A percentile compares a stretch with the other conserved stretches of the same genome.
phyloP scores from a whole-genome alignment of 352 stramenopile species.

The Phytophthora capsici region DNA sequence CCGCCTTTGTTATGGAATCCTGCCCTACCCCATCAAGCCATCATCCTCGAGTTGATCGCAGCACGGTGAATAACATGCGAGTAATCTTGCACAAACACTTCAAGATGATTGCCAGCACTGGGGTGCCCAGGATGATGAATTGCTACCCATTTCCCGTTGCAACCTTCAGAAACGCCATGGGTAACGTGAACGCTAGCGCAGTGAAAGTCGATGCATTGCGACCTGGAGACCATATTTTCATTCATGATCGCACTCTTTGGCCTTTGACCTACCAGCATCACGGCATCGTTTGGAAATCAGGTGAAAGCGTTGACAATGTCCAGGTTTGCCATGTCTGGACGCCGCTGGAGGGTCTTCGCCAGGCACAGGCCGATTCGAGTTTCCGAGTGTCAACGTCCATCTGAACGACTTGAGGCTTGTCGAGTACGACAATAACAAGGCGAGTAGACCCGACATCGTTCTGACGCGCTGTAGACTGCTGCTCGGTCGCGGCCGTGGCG shows the following conservation, averaged over 20 bases:
- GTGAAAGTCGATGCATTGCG: slow-evolving; percentile 47
- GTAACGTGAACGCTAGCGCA: slow-evolving; percentile 65
- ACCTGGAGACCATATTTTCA: slow-evolving; percentile 70
- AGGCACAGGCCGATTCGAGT: slow-evolving; percentile 59
- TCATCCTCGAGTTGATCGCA: not conserved
- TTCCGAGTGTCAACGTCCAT: slow-evolving; percentile 60
- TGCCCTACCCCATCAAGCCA: slow-evolving; percentile 15
- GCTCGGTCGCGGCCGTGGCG: slow-evolving; percentile 48
- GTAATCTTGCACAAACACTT: slow-evolving; percentile 8
- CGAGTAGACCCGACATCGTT: slow-evolving; percentile 57
- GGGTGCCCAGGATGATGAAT: not conserved
- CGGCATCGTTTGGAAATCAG: slow-evolving; percentile 68
- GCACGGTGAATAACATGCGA: not conserved
- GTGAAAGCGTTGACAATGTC: slow-evolving; percentile 34
- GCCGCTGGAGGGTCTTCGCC: slow-evolving; percentile 44
- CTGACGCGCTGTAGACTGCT: slow-evolving; percentile 64
- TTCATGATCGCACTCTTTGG: slow-evolving; percentile 73
- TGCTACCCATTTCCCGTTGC: not conserved
- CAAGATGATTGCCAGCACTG: not conserved
- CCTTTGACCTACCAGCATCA: slow-evolving; percentile 77
- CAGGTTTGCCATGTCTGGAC: slow-evolving; percentile 66
- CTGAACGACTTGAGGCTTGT: slow-evolving; percentile 47
- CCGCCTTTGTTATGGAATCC: slow-evolving; percentile 5
- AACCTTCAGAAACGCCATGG: slow-evolving; percentile 31
- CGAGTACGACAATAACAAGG: slow-evolving; percentile 56